Base-by-base conservation (phyloP, 2,329 filamentous ascomycete species). In the Arthroderma uncinatum region DNA sequence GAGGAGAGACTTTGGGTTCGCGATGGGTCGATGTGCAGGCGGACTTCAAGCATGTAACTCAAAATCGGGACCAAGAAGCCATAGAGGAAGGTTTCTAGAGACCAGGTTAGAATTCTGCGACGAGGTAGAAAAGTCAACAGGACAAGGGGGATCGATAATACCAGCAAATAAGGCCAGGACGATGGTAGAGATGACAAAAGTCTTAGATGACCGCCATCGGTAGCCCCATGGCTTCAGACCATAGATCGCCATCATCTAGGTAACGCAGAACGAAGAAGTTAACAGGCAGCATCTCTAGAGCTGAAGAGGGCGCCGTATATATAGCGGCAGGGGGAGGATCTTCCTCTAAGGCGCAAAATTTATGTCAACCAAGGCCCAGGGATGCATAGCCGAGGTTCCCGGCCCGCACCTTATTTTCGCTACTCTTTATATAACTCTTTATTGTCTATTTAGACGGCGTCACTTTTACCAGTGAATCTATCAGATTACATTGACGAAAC, bases 11-110 rank as follows among this genome's bases (percentile, higher is more conserved):
- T 58, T 42, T 69, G 66, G 4, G 65, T 66, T 19, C 64, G 53
- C 2, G 60, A 60, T 8, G 53, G 53, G 23, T 65, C 62, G 9
- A 68, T 53, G 16, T 58, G 56, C 4, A 70, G 56, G n/a, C 67
- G 66, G 34, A 58, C 58, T 57, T 67, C 63, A 2, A 69, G 54
- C 7, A 69, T 60, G 16, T 64, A 65, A 2, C 65, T 65, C 4
- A 70, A 62, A 39, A 70, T 65, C 1, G 67, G 67, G 1, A 70
- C 64, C n/a, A 70, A 56, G 33, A 69, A 68, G 9, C 61, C 61
- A 53, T 66, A 68, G 1, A 69, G 62, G 19, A 67, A 68, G 10
- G 61, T 62, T 44, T 68, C 67, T 68, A 55, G 48, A 42, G 1
- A 47, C 19, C 4, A 47, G 5, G 40, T 50, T 16, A 30, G 47